Percentiles rank a stretch among this genome's conserved stretches.
Conservation (phyloP, 495 filamentous ascomycete species). For the Pyrenula aspistea region DNA sequence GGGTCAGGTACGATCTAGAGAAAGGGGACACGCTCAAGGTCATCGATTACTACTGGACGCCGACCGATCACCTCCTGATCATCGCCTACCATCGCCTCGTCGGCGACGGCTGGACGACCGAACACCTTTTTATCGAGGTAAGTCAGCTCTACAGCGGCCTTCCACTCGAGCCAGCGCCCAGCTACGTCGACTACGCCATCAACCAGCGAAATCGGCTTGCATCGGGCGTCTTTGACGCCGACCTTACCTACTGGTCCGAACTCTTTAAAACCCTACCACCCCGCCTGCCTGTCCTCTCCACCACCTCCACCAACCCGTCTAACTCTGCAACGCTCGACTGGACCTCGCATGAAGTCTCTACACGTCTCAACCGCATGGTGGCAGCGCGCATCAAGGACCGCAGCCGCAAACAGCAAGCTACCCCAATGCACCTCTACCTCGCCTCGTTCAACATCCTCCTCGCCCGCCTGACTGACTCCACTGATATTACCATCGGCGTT, state of each 20-base stretch:
- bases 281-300: background rate
- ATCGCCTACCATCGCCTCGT: constrained; percentile 14
- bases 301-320: background rate
- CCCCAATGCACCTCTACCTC: constrained; percentile 33
- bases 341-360: background rate
- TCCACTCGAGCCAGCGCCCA: background rate
- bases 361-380: background rate
- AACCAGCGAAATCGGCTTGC: background rate
- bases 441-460: constrained; percentile 22
- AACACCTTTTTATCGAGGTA: constrained; percentile 1
- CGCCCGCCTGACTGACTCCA: background rate
- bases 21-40: background rate
- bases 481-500: background rate
- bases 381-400: constrained; percentile 7
- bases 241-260: background rate
- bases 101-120: constrained; percentile 15
- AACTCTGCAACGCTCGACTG: background rate
- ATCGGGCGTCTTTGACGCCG: background rate
- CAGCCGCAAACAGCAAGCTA: constrained; percentile 12
- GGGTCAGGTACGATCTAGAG: background rate
- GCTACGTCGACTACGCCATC: background rate
- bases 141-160: background rate
- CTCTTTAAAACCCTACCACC: background rate
- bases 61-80: constrained; percentile 8
- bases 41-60: background rate